Base-by-base conservation (phyloP, 2,329 filamentous ascomycete species). In the Neonectria coccinea region DNA sequence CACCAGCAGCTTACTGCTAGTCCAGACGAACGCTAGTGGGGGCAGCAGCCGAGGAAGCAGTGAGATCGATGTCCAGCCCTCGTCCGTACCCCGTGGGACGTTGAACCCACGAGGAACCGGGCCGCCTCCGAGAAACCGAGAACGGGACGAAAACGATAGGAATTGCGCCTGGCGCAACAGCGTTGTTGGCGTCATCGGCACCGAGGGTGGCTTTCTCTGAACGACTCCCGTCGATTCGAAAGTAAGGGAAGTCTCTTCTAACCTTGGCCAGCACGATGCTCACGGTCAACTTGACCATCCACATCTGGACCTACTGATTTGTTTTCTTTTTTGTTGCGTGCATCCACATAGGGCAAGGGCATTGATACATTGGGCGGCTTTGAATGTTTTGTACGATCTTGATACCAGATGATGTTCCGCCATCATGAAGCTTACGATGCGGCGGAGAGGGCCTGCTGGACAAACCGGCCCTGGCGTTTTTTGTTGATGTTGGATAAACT, bases 1-100 rank as follows among this genome's bases (percentile, higher is more conserved):
- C 74, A 88, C 86, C 56, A 88, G 85, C 73, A 88, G 84, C 75
- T 77, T 88, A 73, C 79, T 90, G 57, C 80, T 89, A 50, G 81
- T 88, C 59, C 86, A 89, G 78, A 85, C 85, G 65, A 88, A 88
- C 73, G 79, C 81, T 64, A 83, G 81, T 71, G 78, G 77, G 63
- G 77, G 78, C 66, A 86, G 84, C 78, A 85, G 81, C 74, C 78
- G 81, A 57, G 78, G 79, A 59, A 85, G 83, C 74, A 81, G 78
- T 71, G 84, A 86, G 64, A 70, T 78, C 63, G 82, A 85, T 54
- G 33, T 70, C 65, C 79, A 81, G 64, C 71, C 76, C 67, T 72
- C 80, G 70, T 74, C 79, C 54, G 73, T 78, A 64, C 72, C 74
- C 66, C 69, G 75, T 66, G 62, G 72, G 59, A 73, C 86, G 80